phyloP scores from a whole-genome alignment of 2,329 filamentous ascomycete species.

The Aspergillus glaucus region DNA sequence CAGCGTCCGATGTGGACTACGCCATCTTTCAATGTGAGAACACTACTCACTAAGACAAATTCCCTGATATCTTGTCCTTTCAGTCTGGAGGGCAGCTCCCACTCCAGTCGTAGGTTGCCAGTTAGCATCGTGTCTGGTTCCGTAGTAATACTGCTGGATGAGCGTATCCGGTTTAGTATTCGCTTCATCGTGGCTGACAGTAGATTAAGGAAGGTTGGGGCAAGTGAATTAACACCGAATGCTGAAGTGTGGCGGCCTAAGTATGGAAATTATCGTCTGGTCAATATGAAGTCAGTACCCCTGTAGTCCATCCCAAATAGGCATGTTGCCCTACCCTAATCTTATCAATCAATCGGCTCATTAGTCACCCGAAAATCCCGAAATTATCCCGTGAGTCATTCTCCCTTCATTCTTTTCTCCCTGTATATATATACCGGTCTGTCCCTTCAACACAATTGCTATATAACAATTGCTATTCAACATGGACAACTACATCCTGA shows the following conservation, averaged over 20 bases:
- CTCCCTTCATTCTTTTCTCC: background rate
- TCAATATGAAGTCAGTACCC: background rate
- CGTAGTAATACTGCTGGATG: background rate
- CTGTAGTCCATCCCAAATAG: too few relatives aligned
- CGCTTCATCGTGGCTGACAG: too few relatives aligned
- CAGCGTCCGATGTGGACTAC: background rate
- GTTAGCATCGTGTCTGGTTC: background rate
- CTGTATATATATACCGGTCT: constrained; percentile 4
- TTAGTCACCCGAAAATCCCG: background rate
- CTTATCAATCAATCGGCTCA: too few relatives aligned
- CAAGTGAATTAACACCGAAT: too few relatives aligned
- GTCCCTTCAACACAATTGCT: constrained; percentile 18
- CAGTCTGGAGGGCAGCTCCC: background rate
- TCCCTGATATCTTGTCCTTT: background rate
- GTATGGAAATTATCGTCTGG: too few relatives aligned
- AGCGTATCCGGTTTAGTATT: too few relatives aligned
- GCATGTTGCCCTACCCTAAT: too few relatives aligned
- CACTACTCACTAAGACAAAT: background rate
- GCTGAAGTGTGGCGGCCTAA: too few relatives aligned
- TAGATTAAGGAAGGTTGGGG: too few relatives aligned
- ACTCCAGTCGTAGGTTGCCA: background rate
- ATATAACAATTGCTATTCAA: constrained; percentile 2
- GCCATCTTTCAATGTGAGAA: background rate
- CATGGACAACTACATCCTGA: constrained; percentile 62
- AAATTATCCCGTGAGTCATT: constrained; percentile 1